Conservation (phyloP, 305 asterid species). For the Fraxinus dipetala region DNA sequence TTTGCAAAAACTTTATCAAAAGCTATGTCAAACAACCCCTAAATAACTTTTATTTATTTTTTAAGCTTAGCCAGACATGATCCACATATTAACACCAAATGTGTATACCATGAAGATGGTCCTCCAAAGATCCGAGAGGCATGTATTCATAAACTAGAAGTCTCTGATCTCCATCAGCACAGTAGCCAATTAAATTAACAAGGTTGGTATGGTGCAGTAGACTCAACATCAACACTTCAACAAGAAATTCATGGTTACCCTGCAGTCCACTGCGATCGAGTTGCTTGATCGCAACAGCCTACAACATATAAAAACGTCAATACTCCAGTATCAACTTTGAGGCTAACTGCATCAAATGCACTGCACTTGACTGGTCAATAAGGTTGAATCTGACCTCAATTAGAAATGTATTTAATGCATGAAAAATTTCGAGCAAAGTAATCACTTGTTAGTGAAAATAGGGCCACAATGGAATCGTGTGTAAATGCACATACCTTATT, state of each 20-base stretch:
- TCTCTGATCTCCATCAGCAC: constrained; percentile 91
- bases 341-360: not conserved
- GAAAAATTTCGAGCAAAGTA: not conserved
- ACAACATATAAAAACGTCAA: constrained; percentile 2
- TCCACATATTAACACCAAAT: not conserved
- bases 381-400: not conserved
- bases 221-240: constrained; percentile 83
- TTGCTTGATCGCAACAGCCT: constrained; percentile 89
- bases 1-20: not conserved
- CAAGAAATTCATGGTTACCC: constrained; percentile 86
- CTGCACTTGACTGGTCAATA: not conserved
- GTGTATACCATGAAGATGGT: constrained; percentile 66
- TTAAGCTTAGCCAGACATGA: not conserved
- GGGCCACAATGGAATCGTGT: not conserved
- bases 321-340: not conserved
- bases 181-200: constrained; percentile 73
- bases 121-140: constrained; percentile 75
- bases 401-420: not conserved
- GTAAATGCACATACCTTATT: constrained; percentile 48
- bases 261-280: constrained; percentile 83
- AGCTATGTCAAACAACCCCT: not conserved
- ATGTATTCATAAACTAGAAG: constrained; percentile 77
- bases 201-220: constrained; percentile 71
- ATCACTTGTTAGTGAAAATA: not conserved
- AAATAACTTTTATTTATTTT: not conserved